Conservation (phyloP, 208 protist genomes). For the Crithidia thermophila region DNA sequence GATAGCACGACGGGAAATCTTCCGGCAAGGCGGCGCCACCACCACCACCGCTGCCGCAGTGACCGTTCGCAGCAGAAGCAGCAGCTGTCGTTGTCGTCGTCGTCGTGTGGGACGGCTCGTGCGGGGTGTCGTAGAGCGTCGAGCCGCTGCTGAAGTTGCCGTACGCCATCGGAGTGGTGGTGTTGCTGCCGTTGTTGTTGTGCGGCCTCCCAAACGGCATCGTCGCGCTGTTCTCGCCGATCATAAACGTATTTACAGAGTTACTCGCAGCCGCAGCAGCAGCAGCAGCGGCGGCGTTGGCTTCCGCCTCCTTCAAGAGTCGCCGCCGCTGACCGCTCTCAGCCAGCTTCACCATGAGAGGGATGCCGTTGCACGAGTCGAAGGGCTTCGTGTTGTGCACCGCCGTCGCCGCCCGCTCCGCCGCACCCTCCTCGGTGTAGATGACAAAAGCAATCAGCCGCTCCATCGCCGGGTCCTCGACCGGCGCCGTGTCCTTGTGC, state of each 20-base stretch:
- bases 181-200: too few species aligned
- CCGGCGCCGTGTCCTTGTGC: constrained; percentile 72
- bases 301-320: constrained; percentile 8
- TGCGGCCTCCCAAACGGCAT: too few species aligned
- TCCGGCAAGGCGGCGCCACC: too few species aligned
- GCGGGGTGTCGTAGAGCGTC: neutral
- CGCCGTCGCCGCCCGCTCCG: constrained; percentile 51
- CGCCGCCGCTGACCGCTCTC: constrained; percentile 40
- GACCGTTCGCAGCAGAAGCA: too few species aligned
- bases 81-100: too few species aligned
- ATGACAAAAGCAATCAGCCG: constrained; percentile 84
- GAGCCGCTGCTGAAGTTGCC: too few species aligned
- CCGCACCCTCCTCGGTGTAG: constrained; percentile 56
- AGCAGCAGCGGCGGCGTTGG: neutral
- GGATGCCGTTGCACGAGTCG: constrained; percentile 45
- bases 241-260: too few species aligned
- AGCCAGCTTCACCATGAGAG: constrained; percentile 69
- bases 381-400: constrained; percentile 68
- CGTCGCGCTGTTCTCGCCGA: neutral
- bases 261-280: neutral
- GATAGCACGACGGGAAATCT: too few species aligned
- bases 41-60: neutral
- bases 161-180: too few species aligned
- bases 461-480: constrained; percentile 38
- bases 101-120: too few species aligned